Conservation (phyloP, 2,329 filamentous ascomycete genomes). For the Apiospora hydei region DNA sequence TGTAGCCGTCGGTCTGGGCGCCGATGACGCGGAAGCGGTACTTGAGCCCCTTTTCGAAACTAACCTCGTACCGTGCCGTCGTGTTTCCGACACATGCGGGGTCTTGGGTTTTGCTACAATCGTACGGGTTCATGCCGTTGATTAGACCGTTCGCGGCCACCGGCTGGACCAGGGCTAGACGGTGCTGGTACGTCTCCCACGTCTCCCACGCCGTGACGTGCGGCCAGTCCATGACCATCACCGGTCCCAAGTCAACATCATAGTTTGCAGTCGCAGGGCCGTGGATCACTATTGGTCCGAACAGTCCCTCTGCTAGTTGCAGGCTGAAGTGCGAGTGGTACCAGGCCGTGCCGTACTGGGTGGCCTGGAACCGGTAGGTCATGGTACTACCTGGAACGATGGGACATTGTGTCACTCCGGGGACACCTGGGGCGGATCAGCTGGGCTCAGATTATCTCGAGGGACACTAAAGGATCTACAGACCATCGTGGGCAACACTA, state of each 20-base stretch:
- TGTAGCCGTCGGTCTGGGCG: conserved; percentile 46
- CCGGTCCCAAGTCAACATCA: conserved; percentile 66
- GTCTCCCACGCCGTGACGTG: conserved; percentile 46
- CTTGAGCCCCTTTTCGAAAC: conserved; percentile 41
- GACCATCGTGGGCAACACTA: conserved; percentile 61
- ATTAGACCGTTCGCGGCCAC: conserved; percentile 47
- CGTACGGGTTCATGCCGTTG: conserved; percentile 42
- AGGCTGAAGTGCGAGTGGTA: conserved; percentile 67
- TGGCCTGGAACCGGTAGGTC: conserved; percentile 63
- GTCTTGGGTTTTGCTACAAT: conserved; percentile 34
- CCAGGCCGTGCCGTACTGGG: conserved; percentile 61
- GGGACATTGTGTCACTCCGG: conserved; percentile 56
- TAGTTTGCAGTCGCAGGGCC: conserved; percentile 65
- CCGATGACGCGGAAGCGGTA: conserved; percentile 57
- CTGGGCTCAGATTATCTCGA: background rate
- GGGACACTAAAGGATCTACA: background rate
- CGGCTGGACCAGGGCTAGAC: background rate
- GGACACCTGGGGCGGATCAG: conserved; percentile 42
- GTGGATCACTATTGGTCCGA: conserved; percentile 66
- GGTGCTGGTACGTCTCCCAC: background rate
- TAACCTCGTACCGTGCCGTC: conserved; percentile 32
- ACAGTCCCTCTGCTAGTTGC: conserved; percentile 57
- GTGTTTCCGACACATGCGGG: conserved; percentile 37
- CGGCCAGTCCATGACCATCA: conserved; percentile 67
- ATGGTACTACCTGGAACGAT: conserved; percentile 57